phyloP scores from a whole-genome alignment of 768 basidiomycete genomes.

The Pholiota microspora region DNA sequence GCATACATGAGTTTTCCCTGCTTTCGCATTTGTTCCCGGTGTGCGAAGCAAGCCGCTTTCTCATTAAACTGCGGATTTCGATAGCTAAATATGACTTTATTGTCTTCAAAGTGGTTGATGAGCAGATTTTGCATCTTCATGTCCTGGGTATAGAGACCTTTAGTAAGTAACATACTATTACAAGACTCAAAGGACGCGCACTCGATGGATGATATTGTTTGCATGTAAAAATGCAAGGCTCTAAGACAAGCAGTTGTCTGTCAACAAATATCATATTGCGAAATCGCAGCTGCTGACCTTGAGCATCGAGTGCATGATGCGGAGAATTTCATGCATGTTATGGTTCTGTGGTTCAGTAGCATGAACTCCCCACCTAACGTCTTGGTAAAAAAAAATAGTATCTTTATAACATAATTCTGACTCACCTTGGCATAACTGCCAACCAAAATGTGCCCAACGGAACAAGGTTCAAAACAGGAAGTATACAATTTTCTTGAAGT shows the following conservation, averaged over 20 bases:
- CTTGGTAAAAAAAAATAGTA: not conserved
- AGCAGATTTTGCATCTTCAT: not conserved
- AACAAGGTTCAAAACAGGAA: constrained; percentile 27
- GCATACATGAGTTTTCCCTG: not conserved
- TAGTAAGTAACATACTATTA: not conserved
- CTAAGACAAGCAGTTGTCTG: not conserved
- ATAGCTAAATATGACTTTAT: not conserved
- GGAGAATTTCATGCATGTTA: not conserved
- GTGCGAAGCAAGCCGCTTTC: not conserved
- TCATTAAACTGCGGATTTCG: no score
- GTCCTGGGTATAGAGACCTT: not conserved
- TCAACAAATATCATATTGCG: not conserved
- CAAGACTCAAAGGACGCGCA: no score
- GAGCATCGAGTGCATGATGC: not conserved
- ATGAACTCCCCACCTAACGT: not conserved
- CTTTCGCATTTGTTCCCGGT: not conserved
- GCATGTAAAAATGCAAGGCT: not conserved
- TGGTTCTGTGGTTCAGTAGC: not conserved
- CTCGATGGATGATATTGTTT: not conserved
- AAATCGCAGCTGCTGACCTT: not conserved
- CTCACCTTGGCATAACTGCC: not conserved
- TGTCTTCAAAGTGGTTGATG: not conserved
- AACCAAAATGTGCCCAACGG: constrained; percentile 13
- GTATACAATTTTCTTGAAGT: constrained; percentile 8
- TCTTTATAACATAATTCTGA: not conserved